Evolutionary conservation across 2,329 filamentous ascomycete species (phyloP).

Genomic region (Clarireedia hainanense): DNA sequence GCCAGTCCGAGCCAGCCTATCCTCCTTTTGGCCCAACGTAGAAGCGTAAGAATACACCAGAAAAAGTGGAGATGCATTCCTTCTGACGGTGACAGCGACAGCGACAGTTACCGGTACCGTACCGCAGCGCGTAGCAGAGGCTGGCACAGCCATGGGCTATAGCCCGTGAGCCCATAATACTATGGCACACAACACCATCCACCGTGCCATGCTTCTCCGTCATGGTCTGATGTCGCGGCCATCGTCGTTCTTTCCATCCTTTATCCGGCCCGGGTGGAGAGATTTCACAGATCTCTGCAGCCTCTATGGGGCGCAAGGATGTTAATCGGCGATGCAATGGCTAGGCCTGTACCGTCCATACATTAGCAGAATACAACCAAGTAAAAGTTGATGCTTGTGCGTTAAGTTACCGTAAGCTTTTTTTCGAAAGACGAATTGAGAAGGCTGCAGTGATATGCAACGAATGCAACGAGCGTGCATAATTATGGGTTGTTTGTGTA

Average conservation of each 20-base stretch:
- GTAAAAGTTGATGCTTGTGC: not conserved
- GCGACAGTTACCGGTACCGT: too few species aligned
- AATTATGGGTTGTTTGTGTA: conserved; percentile 2
- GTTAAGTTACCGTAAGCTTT: not conserved
- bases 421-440: not conserved
- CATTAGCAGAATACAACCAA: not conserved
- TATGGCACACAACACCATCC: too few species aligned
- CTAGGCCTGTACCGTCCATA: not conserved
- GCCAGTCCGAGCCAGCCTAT: too few species aligned
- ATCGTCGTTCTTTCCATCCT: too few species aligned
- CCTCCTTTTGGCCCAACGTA: not conserved
- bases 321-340: conserved; percentile 5
- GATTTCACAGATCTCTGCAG: conserved; percentile 3
- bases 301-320: conserved; percentile 1
- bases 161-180: too few species aligned
- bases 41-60: not conserved
- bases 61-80: not conserved
- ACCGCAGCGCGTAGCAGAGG: not conserved
- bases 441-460: conserved; percentile 1
- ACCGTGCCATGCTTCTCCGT: not conserved
- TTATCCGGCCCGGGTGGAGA: not conserved
- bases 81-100: not conserved
- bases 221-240: not conserved
- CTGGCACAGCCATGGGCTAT: not conserved
- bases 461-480: conserved; percentile 1